Percentiles rank a stretch among this genome's conserved stretches.
These are phyloP conservation scores for Periglandula ipomoeae DNA, from an alignment of 2,329 filamentous ascomycete genomes.

Conservation along the genomic window DNA sequence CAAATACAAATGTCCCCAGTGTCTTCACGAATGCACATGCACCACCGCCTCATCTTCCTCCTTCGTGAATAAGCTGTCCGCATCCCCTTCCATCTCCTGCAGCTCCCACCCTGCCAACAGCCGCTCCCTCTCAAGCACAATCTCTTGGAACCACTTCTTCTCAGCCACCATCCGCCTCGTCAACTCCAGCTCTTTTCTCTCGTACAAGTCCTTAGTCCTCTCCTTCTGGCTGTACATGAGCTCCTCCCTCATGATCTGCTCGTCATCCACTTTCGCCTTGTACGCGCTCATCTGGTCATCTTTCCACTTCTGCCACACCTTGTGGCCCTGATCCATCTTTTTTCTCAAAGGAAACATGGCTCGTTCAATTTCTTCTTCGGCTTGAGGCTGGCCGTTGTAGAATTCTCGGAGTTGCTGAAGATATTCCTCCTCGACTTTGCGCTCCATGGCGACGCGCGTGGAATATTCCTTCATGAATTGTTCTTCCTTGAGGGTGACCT, in stretches of 20 bases:
- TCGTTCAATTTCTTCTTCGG: conserved; percentile 20
- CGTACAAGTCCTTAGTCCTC: conserved; percentile 19
- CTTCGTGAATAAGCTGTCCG: conserved; percentile 22
- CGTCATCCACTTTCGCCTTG: conserved; percentile 27
- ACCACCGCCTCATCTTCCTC: conserved; percentile 9
- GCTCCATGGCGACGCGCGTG: conserved; percentile 31
- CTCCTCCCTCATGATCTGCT: conserved; percentile 31
- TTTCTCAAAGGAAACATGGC: conserved; percentile 26
- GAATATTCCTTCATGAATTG: conserved; percentile 31
- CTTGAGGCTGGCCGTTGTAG: conserved; percentile 27
- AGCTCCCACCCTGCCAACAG: conserved; percentile 32
- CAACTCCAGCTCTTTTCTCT: conserved; percentile 22
- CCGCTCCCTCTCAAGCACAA: conserved; percentile 33
- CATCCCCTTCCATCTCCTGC: conserved; percentile 33
- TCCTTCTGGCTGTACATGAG: conserved; percentile 30
- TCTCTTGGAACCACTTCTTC: conserved; percentile 36
- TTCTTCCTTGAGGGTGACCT: conserved; percentile 24
- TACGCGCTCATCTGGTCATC: conserved; percentile 30
- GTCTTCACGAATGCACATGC: no score
- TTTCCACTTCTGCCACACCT: conserved; percentile 32
- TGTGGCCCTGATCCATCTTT: conserved; percentile 32
- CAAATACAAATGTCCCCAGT: no score
- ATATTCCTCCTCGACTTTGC: conserved; percentile 35
- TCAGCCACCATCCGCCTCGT: conserved; percentile 30
- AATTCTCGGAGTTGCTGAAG: conserved; percentile 26